These are phyloP conservation scores for Fusarium buharicum DNA, from an alignment of 2,329 filamentous ascomycete genomes.

Conservation along the genomic window DNA sequence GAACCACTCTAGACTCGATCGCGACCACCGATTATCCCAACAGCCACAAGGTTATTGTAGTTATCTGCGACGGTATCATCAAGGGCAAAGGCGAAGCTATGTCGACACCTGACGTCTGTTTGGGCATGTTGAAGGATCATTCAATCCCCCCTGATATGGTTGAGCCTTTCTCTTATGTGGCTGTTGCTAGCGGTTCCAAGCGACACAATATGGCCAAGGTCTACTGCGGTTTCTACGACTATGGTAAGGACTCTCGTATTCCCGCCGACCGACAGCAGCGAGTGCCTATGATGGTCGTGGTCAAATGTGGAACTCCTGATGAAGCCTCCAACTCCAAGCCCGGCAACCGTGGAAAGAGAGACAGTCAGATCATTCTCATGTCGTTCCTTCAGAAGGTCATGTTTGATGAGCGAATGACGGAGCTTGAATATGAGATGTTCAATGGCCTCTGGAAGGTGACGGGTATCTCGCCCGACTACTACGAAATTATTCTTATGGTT, in stretches of 20 bases:
- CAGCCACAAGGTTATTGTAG: constrained; percentile 96
- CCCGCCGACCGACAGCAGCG: constrained; percentile 90
- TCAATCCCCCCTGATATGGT: constrained; percentile 84
- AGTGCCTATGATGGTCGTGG: constrained; percentile 95
- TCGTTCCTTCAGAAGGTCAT: constrained; percentile 99
- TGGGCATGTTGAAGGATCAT: constrained; percentile 95
- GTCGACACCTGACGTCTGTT: constrained; percentile 88
- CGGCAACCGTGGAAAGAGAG: constrained; percentile 96
- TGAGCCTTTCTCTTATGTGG: constrained; percentile 92
- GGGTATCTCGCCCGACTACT: constrained; percentile 97
- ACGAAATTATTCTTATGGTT: constrained; percentile 98
- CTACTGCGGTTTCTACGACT: constrained; percentile 98
- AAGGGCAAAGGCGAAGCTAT: constrained; percentile 90
- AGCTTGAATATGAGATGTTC: constrained; percentile 99
- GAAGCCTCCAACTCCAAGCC: constrained; percentile 86
- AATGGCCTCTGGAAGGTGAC: constrained; percentile 99
- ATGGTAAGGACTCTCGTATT: constrained; percentile 82
- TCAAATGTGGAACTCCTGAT: constrained; percentile 94
- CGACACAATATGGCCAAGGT: constrained; percentile 99
- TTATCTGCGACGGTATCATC: constrained; percentile 97
- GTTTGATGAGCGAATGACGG: constrained; percentile 99
- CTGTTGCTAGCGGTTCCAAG: constrained; percentile 94
- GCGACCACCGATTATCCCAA: constrained; percentile 99
- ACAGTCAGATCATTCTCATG: constrained; percentile 99
- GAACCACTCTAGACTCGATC: constrained; percentile 94